These are phyloP conservation scores for Zygoascus hellenicus DNA, from an alignment of 1,139 yeast species.

Conservation along the genomic window DNA sequence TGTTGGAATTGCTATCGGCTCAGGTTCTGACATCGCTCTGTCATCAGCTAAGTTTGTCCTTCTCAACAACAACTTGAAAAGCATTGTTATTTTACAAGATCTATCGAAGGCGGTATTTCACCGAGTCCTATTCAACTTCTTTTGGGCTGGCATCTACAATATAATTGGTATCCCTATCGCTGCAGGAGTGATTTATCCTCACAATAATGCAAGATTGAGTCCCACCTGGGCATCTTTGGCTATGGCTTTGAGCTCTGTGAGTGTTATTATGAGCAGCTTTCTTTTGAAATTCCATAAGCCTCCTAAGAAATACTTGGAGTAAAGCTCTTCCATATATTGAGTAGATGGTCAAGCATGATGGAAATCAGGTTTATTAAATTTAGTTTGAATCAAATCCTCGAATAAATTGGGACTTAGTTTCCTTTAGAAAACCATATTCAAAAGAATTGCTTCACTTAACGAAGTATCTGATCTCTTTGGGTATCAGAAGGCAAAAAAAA, in stretches of 20 bases:
- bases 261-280: conserved; percentile 77
- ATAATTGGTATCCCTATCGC: conserved; percentile 85
- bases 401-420: too few species aligned
- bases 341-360: too few species aligned
- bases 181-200: conserved; percentile 78
- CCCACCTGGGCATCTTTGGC: conserved; percentile 81
- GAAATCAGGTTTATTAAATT: too few species aligned
- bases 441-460: too few species aligned
- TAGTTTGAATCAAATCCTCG: too few species aligned
- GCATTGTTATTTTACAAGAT: conserved; percentile 58
- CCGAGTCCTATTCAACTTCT: conserved; percentile 70
- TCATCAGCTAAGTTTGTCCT: conserved; percentile 89
- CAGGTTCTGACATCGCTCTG: conserved; percentile 91
- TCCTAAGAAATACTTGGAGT: conserved; percentile 5
- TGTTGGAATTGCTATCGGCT: conserved; percentile 84
- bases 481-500: too few species aligned
- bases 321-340: too few species aligned
- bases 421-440: too few species aligned
- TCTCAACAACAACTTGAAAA: conserved; percentile 34
- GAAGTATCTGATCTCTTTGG: too few species aligned
- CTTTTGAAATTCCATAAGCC: conserved; percentile 38
- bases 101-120: conserved; percentile 63
- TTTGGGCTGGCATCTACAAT: conserved; percentile 87
- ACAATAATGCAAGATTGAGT: conserved; percentile 66
- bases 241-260: conserved; percentile 87